phyloP scores from a whole-genome alignment of 768 basidiomycete genomes.

The Leccinum boreale region DNA sequence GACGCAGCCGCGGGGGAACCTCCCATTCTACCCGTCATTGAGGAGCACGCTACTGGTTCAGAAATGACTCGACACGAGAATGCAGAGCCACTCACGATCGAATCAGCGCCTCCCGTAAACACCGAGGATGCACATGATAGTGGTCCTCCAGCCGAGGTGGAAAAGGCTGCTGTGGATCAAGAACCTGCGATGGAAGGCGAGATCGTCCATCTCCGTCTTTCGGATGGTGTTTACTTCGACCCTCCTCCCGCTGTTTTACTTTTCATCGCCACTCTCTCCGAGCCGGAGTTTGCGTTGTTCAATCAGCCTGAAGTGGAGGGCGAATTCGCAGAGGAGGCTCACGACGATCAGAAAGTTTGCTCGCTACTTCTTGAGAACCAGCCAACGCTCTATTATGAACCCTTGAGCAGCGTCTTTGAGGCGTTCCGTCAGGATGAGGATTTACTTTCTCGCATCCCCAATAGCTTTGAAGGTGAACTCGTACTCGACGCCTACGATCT shows the following conservation, averaged over 20 bases:
- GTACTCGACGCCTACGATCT: slow-evolving; percentile 70
- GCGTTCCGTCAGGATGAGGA: slow-evolving; percentile 62
- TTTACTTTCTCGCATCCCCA: slow-evolving; percentile 42
- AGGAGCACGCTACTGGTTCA: slow-evolving; percentile 1
- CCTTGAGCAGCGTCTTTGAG: slow-evolving; percentile 65
- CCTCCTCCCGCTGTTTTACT: slow-evolving; percentile 69
- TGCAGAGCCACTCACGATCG: slow-evolving; percentile 8
- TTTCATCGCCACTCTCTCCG: slow-evolving; percentile 38
- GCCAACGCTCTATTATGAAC: slow-evolving; percentile 79
- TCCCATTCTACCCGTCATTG: neutral
- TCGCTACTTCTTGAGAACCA: slow-evolving; percentile 56
- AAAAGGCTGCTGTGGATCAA: slow-evolving; percentile 10
- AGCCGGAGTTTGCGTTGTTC: slow-evolving; percentile 49
- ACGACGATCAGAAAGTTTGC: slow-evolving; percentile 17
- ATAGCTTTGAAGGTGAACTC: slow-evolving; percentile 58
- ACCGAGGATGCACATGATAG: neutral
- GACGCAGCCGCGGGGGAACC: slow-evolving; percentile 4
- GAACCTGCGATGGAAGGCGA: slow-evolving; percentile 11
- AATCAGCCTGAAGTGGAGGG: slow-evolving; percentile 43
- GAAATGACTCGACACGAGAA: slow-evolving; percentile 12
- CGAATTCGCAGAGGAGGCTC: slow-evolving; percentile 16
- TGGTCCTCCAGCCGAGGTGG: slow-evolving; percentile 3
- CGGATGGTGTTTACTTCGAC: slow-evolving; percentile 69
- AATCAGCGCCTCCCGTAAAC: slow-evolving; percentile 5
- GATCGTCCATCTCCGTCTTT: slow-evolving; percentile 48